Percentiles rank a stretch among this genome's conserved stretches.
These are phyloP conservation scores for Botrytis fabae DNA, from an alignment of 2,329 filamentous ascomycete genomes.

Conservation along the genomic window DNA sequence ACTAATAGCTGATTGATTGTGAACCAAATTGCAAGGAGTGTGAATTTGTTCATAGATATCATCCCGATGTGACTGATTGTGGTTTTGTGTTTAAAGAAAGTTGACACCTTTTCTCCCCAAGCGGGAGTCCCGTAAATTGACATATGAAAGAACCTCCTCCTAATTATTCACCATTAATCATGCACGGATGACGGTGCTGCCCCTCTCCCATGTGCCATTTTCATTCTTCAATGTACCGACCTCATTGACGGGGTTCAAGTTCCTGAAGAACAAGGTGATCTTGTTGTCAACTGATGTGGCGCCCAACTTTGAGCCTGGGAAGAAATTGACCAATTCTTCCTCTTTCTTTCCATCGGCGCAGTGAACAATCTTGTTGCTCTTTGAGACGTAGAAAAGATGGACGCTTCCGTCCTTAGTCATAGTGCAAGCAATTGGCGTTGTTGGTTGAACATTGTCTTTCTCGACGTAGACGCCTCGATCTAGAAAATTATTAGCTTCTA, in stretches of 20 bases:
- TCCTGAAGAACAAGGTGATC: conserved; percentile 20
- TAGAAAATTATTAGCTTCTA: neutral
- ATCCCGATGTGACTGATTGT: conserved; percentile 5
- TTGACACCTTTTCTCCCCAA: neutral
- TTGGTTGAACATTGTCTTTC: conserved; percentile 9
- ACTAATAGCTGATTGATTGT: neutral
- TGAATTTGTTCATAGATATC: neutral
- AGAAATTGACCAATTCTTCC: conserved; percentile 7
- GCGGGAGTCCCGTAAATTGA: conserved; percentile 2
- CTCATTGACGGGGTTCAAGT: conserved; percentile 16
- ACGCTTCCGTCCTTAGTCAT: neutral
- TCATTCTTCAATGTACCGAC: conserved; percentile 11
- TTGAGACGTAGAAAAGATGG: conserved; percentile 12
- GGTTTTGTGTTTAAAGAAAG: neutral
- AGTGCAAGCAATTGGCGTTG: conserved; percentile 15
- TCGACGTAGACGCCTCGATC: neutral
- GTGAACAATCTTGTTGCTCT: neutral
- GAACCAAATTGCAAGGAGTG: neutral
- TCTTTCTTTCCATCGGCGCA: neutral
- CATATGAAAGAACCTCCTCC: neutral
- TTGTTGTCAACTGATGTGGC: conserved; percentile 17
- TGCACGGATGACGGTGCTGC: conserved; percentile 5
- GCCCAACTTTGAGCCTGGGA: conserved; percentile 19
- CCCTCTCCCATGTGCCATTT: conserved; percentile 2
- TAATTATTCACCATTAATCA: neutral